These are phyloP conservation scores for Corylus avellana DNA, from an alignment of 306 rosid species.

Conservation along the genomic window DNA sequence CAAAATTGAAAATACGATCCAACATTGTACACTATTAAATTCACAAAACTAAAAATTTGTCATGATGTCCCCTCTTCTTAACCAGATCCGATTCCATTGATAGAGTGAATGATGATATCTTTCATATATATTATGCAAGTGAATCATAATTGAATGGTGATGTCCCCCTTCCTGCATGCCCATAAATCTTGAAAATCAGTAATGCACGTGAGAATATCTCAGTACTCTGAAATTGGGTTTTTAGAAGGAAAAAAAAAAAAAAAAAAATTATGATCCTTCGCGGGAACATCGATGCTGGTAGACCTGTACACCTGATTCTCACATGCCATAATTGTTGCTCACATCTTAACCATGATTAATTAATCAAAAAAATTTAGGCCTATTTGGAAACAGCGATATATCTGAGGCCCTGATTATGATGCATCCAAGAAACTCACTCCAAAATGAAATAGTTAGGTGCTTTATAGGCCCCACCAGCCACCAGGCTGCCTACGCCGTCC, in stretches of 20 bases:
- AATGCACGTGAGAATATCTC: slow-evolving; percentile 53
- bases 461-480: neutral
- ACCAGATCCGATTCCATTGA: too few species aligned
- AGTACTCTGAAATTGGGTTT: slow-evolving; percentile 37
- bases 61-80: too few species aligned
- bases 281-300: neutral
- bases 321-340: slow-evolving; percentile 32
- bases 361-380: neutral
- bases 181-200: neutral
- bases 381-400: neutral
- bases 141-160: neutral
- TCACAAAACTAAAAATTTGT: too few species aligned
- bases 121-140: too few species aligned
- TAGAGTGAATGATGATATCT: too few species aligned
- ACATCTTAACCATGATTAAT: slow-evolving; percentile 28
- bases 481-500: too few species aligned
- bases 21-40: too few species aligned
- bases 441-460: neutral
- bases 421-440: slow-evolving; percentile 18
- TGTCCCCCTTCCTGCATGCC: neutral
- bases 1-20: too few species aligned
- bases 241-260: slow-evolving; percentile 11
- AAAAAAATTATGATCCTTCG: slow-evolving; percentile 5
- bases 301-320: slow-evolving; percentile 11
- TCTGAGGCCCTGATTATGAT: slow-evolving; percentile 7